Evolutionary conservation across 176 grass and related monocot species (phyloP).

Genomic region (Cymbopogon citratus): DNA sequence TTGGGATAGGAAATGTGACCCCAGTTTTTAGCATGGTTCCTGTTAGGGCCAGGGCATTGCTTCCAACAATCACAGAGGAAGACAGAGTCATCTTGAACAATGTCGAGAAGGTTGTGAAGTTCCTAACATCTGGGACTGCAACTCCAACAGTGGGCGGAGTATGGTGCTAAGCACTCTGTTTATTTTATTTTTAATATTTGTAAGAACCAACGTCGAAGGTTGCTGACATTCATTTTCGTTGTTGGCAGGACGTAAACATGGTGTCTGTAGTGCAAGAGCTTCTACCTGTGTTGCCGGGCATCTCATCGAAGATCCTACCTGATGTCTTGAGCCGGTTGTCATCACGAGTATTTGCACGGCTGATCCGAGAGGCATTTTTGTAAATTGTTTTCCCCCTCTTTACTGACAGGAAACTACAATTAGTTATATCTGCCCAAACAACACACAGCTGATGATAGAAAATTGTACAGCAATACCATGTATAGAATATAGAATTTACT

Average conservation of each 20-base stretch:
- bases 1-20: slow-evolving; percentile 53
- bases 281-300: slow-evolving; percentile 74
- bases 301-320: slow-evolving; percentile 80
- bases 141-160: slow-evolving; percentile 54
- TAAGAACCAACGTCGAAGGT: not conserved
- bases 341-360: slow-evolving; percentile 68
- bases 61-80: slow-evolving; percentile 88
- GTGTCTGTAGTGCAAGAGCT: slow-evolving; percentile 67
- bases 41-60: slow-evolving; percentile 48
- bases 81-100: slow-evolving; percentile 93
- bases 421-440: slow-evolving; percentile 18
- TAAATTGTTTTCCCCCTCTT: slow-evolving; percentile 3
- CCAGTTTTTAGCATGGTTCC: slow-evolving; percentile 92
- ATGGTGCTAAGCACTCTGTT: slow-evolving; percentile 6
- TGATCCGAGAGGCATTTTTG: slow-evolving; percentile 79
- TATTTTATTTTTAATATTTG: too few species aligned
- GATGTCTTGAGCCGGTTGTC: slow-evolving; percentile 78
- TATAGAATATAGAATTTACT: slow-evolving; percentile 28
- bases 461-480: slow-evolving; percentile 35
- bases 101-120: slow-evolving; percentile 84
- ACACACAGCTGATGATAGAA: slow-evolving; percentile 17
- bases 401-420: slow-evolving; percentile 14
- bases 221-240: not conserved
- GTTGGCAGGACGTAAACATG: slow-evolving; percentile 67
- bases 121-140: slow-evolving; percentile 63